Evolutionary conservation across 31 red algal species (phyloP), one percentile per base, ranked within the genome.

Genomic region (Odonthalia washingtoniensis): DNA sequence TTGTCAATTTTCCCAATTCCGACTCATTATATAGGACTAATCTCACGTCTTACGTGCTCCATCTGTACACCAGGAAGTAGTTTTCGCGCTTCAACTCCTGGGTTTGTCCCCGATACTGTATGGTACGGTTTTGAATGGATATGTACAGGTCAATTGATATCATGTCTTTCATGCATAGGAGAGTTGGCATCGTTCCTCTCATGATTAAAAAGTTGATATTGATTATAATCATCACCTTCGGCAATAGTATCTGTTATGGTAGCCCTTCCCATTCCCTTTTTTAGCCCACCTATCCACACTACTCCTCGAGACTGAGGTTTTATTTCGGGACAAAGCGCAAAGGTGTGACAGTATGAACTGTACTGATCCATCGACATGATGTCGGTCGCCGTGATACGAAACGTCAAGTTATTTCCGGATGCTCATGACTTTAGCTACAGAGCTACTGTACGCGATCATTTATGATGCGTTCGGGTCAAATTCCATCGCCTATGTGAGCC

Each of bases 1-100:
- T 75, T 75, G 33, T 75, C 5, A 5, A 75, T 3, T 5, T 75
- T 75, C 72, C 3, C 5, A 75, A 37, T 75, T 75, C 6, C 5
- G 3, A n/a, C 18, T 75, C 72, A 2, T 28, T 75, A 41, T 40
- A 14, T n/a, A 75, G 30, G 27, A 41, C 12, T 28, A 5, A 38
- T 42, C 5, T 2, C 9, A 5, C 27, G 72, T 39, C 6, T 75
- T 41, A 6, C 41, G n/a, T 4, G 21, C 49, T 57, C 49, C 49
- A 57, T 14, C 49, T 57, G 49, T 14, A 21, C 12, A 57, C 21
- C 9, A 27, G 33, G 72, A 75, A 75, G 18, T 75, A 75, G 30
- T 75, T 75, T 41, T 75, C 5, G 5, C 35, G 27, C 12, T 14
- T 3, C 6, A 75, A 38, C 6, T 28, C 33, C 5, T 75, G 33